Base-by-base conservation (phyloP, 352 stramenopile species). In the Phytophthora citrophthora region DNA sequence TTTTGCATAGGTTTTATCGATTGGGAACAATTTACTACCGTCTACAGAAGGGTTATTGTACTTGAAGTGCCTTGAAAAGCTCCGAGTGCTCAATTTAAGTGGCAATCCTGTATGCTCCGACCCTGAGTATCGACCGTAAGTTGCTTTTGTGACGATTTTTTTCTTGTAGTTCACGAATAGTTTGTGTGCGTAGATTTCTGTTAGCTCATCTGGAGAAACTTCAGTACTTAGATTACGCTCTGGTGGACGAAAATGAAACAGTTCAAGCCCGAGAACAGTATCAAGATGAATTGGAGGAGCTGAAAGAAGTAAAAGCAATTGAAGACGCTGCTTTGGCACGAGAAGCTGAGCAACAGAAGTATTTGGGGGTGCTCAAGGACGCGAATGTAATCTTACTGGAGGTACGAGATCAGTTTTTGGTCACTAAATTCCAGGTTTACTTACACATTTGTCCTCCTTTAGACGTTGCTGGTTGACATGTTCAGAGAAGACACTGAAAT, bases 71-170 rank as follows among this genome's bases (percentile, higher is more conserved):
- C 77, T 98, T 27, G 86, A 97, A 48, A 90, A 88, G 23, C 72
- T 98, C 0, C 80, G 92, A 5, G 87, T 98, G 40, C 76, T 98
- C 36, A 98, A 97, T 41, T 68, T 98, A 12, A 88, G 87, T 48
- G 93, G 91, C 11, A 98, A 98, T 60, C 94, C 95, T 1, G 91
- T 98, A 18, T 97, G 91, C 46, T 79, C 87, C 2, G 92, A 98
- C 46, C 73, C 86, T 0, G 93, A 98, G 61, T 98, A 98, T 70
- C 85, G 92, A 7, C 76, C 81, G 81, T 90, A 46, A 55, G 77
- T 74, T n/a, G 38, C 34, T 13, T 10, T 43, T 43, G 12, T 31
- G 9, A 8, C 23, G 2, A 20, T 11, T 29, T 56, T 13, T 1
- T 38, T 49, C 16, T 34, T 13, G 1, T 38, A 41, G 20, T 29